Percentiles rank a stretch among this genome's conserved stretches.
Conservation (phyloP, 2,329 filamentous ascomycete species). For the Sporothrix phasma region DNA sequence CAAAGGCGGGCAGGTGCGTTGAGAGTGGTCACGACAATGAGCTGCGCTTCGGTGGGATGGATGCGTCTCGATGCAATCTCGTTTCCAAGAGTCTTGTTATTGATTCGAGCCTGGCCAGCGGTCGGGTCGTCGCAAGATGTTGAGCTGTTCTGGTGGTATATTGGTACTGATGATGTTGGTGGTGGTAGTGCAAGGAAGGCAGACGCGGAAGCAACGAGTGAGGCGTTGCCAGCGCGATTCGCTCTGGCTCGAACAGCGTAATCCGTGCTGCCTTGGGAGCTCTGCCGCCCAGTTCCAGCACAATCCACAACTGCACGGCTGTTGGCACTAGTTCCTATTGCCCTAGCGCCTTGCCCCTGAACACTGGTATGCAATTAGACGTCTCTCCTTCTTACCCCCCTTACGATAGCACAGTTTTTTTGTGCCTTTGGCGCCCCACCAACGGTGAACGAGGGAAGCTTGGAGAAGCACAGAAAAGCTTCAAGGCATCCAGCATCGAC, state of each 20-base stretch:
- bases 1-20: background rate
- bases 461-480: conserved; percentile 15
- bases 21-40: background rate
- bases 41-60: background rate
- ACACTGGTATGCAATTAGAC: background rate
- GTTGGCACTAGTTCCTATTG: conserved; percentile 10
- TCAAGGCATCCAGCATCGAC: conserved; percentile 10
- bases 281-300: conserved; percentile 10
- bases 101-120: background rate
- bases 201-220: background rate
- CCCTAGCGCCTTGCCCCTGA: conserved; percentile 5
- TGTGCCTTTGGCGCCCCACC: conserved; percentile 10
- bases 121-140: background rate
- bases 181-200: background rate
- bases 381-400: background rate
- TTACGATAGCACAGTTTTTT: conserved; percentile 9
- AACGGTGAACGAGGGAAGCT: conserved; percentile 13
- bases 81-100: background rate
- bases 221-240: conserved; percentile 8
- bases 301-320: conserved; percentile 18
- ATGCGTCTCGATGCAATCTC: background rate
- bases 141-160: background rate
- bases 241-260: conserved; percentile 14
- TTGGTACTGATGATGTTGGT: background rate
- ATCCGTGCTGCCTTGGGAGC: conserved; percentile 20